Percentiles rank a stretch among this genome's conserved stretches.
Conservation (phyloP, 75 land plant genomes). For the Larix kaempferi region DNA sequence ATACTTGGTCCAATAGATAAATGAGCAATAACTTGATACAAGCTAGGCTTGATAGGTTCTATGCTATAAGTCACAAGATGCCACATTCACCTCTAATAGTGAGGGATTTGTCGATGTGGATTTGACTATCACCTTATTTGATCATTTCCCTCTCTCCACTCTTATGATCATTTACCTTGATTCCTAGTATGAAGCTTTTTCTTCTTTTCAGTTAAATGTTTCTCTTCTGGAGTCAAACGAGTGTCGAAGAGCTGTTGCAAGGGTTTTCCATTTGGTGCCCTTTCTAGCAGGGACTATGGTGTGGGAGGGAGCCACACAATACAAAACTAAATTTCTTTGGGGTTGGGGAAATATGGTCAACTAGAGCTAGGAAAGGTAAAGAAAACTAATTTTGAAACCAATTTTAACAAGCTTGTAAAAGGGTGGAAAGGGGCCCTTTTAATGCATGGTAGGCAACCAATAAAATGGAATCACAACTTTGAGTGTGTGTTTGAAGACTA, state of each 20-base stretch:
- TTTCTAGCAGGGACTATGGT: background rate
- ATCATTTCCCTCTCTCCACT: background rate
- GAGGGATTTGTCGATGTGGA: background rate
- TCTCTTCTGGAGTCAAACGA: background rate
- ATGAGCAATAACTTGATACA: background rate
- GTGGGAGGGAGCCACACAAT: too few species aligned
- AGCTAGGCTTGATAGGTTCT: background rate
- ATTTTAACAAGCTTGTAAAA: too few species aligned
- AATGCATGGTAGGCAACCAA: too few species aligned
- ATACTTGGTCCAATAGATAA: background rate
- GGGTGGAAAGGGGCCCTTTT: too few species aligned
- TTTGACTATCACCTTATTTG: background rate
- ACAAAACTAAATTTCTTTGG: too few species aligned
- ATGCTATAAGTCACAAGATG: background rate
- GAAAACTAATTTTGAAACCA: too few species aligned
- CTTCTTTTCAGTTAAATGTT: background rate
- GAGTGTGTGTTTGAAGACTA: too few species aligned
- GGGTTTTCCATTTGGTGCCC: background rate
- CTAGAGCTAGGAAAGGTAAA: too few species aligned
- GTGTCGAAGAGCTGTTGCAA: background rate
- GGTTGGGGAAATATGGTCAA: too few species aligned
- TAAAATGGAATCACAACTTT: too few species aligned
- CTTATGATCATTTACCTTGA: background rate
- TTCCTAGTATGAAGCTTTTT: background rate
- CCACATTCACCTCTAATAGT: background rate